Percentiles rank a stretch among this genome's conserved stretches.
phyloP scores from a whole-genome alignment of 1,284 basidiomycete genomes.

The Tremellales sp. region DNA sequence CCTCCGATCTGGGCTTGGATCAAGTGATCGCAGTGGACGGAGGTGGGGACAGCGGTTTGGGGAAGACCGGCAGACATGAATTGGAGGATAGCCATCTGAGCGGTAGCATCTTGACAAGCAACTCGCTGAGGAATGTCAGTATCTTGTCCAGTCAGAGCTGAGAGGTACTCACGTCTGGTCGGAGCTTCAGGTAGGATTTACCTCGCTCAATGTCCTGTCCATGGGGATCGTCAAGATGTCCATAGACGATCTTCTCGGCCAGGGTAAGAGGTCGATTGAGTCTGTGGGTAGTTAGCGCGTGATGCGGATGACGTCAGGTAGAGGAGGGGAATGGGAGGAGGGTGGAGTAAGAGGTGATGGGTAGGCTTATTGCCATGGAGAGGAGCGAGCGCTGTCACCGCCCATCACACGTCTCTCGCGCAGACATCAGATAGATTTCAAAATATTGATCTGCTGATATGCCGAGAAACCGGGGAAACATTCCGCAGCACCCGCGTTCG shows the following conservation, averaged over 20 bases:
- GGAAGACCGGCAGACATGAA: constrained; percentile 99
- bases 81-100: constrained; percentile 98
- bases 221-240: constrained; percentile 92
- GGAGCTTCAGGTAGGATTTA: constrained; percentile 87
- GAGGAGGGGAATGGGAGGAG: neutral
- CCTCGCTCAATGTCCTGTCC: constrained; percentile 85
- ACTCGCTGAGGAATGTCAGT: constrained; percentile 67
- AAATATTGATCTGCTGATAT: too few relatives aligned
- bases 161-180: constrained; percentile 74
- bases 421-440: too few relatives aligned
- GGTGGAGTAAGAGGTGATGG: neutral
- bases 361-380: constrained; percentile 3
- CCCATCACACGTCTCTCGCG: neutral
- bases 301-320: neutral
- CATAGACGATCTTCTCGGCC: constrained; percentile 98
- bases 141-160: constrained; percentile 5
- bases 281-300: constrained; percentile 51
- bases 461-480: too few relatives aligned
- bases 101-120: constrained; percentile 98
- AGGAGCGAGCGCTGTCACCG: constrained; percentile 4
- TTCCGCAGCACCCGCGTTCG: too few relatives aligned
- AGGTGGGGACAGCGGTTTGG: constrained; percentile 94
- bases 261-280: constrained; percentile 89
- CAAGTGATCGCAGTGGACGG: constrained; percentile 98
- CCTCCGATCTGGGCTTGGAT: constrained; percentile 97